Base-by-base conservation (phyloP, 352 stramenopile genomes). In the Pythium coloratum region DNA sequence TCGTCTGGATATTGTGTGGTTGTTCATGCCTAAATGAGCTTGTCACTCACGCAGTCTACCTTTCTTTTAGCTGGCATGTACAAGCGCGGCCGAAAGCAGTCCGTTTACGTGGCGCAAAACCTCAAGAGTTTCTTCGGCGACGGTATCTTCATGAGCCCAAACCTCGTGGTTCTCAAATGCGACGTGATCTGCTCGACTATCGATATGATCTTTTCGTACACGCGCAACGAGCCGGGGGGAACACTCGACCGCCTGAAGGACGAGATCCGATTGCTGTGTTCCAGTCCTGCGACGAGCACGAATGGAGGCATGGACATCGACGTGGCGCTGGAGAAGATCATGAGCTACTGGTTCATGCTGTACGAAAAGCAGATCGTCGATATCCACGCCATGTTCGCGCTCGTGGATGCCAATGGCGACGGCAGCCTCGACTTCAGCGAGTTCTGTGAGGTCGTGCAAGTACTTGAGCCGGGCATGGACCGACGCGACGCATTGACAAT, bases 331-430 rank as follows among this genome's bases (percentile, higher is more conserved):
- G 85, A 93, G 54, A 88, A 87, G 62, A 77, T 90, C 59, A 91
- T 91, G 85, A 79, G 73, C 51, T 81, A 91, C 60, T 93, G 85
- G 85, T 90, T 93, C 44, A 75, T 74, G 32, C 69, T 93, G 7
- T 91, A 90, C 62, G 81, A 93, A 54, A 77, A 87, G 36, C 85
- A 93, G 46, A 87, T 93, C 53, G 75, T 86, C 28, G 84, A 90
- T 28, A 93, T 93, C 60, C 72, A 92, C 70, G 77, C 61, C 26
- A 86, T 94, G 80, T 94, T 94, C 59, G 55, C 72, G 10, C 73
- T 82, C 36, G 76, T 91, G n/a, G 85, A 92, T 64, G 71, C 71
- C 12, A 89, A 94, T 34, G 79, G 82, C 7, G 84, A 91, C 59
- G 85, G 85, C 20, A 86, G 69, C 7, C 71, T 94, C 13, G 85